phyloP scores from a whole-genome alignment of 2,329 filamentous ascomycete species.

The Fusarium veterinarium region DNA sequence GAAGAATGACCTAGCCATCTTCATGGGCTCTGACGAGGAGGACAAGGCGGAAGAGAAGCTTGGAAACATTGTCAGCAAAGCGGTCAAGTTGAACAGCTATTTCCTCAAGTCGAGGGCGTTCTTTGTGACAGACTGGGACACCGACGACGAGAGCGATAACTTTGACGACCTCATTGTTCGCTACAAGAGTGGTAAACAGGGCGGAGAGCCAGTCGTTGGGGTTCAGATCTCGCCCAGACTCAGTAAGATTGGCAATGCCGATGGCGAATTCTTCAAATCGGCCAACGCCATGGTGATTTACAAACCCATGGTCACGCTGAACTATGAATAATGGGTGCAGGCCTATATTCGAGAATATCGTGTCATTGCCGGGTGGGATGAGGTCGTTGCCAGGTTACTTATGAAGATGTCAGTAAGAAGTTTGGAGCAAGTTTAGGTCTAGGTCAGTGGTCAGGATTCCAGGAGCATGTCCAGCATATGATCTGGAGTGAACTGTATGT shows the following conservation, averaged over 20 bases:
- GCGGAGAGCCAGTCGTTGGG: neutral
- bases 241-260: constrained; percentile 26
- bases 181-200: neutral
- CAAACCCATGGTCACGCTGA: constrained; percentile 9
- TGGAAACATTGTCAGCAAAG: neutral
- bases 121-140: neutral
- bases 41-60: neutral
- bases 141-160: neutral
- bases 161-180: neutral
- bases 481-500: neutral
- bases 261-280: constrained; percentile 15
- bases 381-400: neutral
- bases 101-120: constrained; percentile 30
- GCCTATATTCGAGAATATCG: too few relatives aligned
- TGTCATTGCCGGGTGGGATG: neutral
- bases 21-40: neutral
- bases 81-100: neutral
- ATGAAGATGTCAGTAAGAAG: neutral
- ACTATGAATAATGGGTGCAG: neutral
- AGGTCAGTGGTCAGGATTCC: neutral
- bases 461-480: neutral
- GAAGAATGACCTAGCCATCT: constrained; percentile 2
- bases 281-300: neutral
- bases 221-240: constrained; percentile 25
- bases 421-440: neutral